Conservation (phyloP, 176 grass and related monocot species). For the Rhynchospora pubera region DNA sequence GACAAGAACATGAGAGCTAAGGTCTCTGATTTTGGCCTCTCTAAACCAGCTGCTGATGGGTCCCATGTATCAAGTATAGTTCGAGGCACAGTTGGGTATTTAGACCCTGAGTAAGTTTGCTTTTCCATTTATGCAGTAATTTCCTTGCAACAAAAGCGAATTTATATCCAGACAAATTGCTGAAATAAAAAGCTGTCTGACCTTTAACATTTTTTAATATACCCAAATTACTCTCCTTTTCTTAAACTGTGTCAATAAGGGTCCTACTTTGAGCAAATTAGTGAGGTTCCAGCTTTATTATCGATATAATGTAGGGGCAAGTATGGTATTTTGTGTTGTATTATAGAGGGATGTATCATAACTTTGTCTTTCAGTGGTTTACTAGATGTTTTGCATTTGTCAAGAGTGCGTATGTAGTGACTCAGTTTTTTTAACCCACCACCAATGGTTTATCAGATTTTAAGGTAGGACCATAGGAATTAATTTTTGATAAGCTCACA, state of each 20-base stretch:
- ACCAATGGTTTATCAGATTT: background rate
- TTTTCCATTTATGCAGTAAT: background rate
- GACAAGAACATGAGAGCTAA: conserved; percentile 87
- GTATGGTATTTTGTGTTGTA: too few relatives aligned
- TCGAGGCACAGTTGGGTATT: conserved; percentile 86
- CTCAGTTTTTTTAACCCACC: background rate
- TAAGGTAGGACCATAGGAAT: background rate
- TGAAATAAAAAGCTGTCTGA: background rate
- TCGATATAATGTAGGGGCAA: background rate
- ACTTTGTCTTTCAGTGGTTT: background rate
- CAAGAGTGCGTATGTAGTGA: background rate
- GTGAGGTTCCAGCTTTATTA: background rate
- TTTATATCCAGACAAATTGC: background rate
- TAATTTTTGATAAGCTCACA: background rate
- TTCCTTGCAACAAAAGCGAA: background rate
- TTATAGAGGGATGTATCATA: too few relatives aligned
- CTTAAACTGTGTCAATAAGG: background rate
- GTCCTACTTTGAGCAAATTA: background rate
- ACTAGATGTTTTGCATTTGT: background rate
- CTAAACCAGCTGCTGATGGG: conserved; percentile 77
- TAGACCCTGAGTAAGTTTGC: conserved; percentile 87
- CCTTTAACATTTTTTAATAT: background rate
- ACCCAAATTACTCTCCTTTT: background rate
- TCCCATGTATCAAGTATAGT: conserved; percentile 95
- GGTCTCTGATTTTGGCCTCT: conserved; percentile 89